A percentile compares a stretch with the other conserved stretches of the same genome.
These are phyloP conservation scores for Calonectria hawksworthii DNA, from an alignment of 2,329 filamentous ascomycete genomes.

Conservation along the genomic window DNA sequence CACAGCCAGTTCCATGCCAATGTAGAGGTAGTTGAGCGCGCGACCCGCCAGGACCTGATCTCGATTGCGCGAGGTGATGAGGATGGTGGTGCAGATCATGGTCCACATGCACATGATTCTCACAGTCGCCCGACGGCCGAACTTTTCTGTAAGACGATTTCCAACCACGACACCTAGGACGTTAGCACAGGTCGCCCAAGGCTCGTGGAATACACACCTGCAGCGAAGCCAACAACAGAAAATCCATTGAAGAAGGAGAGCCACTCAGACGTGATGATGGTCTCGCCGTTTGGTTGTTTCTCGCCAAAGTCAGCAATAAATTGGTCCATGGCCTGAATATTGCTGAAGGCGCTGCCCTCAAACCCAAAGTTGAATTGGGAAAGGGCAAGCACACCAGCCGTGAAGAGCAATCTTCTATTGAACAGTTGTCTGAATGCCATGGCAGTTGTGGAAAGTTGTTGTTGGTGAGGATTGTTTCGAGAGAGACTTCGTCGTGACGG, in stretches of 20 bases:
- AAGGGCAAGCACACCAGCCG: constrained; percentile 45
- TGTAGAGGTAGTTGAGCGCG: constrained; percentile 54
- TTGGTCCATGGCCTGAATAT: constrained; percentile 54
- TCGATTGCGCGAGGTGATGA: constrained; percentile 47
- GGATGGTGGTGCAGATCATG: constrained; percentile 48
- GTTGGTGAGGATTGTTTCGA: too few species aligned
- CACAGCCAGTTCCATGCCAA: constrained; percentile 54
- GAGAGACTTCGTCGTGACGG: too few species aligned
- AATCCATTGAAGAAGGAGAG: constrained; percentile 54
- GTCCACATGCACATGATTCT: constrained; percentile 52
- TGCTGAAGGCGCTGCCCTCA: constrained; percentile 53
- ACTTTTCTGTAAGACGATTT: constrained; percentile 42
- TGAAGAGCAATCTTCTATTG: not conserved
- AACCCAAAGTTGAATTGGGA: constrained; percentile 58
- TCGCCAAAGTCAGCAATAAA: constrained; percentile 47
- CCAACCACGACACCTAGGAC: constrained; percentile 17
- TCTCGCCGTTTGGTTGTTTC: constrained; percentile 37
- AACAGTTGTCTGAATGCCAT: not conserved
- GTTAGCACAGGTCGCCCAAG: not conserved
- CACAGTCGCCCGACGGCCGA: constrained; percentile 51
- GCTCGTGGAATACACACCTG: constrained; percentile 41
- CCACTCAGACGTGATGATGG: constrained; percentile 47
- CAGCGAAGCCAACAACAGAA: constrained; percentile 50
- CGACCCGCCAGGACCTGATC: constrained; percentile 52
- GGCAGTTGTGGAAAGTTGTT: too few species aligned